Percentiles rank a stretch among this genome's conserved stretches.
phyloP scores from a whole-genome alignment of 2,329 filamentous ascomycete species.

The Lachnellula suecica region DNA sequence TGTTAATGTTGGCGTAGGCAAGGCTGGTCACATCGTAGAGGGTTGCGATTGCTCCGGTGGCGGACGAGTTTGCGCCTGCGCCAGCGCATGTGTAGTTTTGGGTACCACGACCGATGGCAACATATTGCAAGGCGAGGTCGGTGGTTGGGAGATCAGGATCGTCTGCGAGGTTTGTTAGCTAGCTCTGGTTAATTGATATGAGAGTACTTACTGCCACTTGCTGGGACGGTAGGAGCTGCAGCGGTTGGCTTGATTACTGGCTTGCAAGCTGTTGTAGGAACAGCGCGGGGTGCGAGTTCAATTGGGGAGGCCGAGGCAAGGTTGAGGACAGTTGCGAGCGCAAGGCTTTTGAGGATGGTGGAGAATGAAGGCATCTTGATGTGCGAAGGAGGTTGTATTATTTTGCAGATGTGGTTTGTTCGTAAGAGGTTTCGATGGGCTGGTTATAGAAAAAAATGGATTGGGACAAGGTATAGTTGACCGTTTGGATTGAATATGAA shows the following conservation, averaged over 20 bases:
- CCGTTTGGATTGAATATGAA: not conserved
- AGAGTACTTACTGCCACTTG: conserved; percentile 22
- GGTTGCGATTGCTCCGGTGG: conserved; percentile 30
- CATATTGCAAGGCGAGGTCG: conserved; percentile 26
- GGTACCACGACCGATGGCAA: conserved; percentile 32
- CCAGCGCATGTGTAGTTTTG: conserved; percentile 34
- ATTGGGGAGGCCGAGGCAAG: conserved; percentile 18
- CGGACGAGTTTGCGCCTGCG: conserved; percentile 15
- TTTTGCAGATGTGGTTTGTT: not conserved
- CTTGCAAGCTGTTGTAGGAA: not conserved
- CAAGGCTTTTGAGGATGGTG: conserved; percentile 21
- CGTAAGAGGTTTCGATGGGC: not conserved
- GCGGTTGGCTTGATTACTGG: not conserved
- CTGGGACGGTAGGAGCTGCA: conserved; percentile 20
- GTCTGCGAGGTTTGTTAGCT: conserved; percentile 16
- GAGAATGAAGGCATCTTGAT: conserved; percentile 27
- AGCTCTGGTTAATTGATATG: not conserved
- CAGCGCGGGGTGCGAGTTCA: not conserved
- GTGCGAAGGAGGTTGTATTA: not conserved
- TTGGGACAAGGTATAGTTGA: too few species aligned
- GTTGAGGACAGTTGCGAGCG: conserved; percentile 20
- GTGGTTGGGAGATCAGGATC: conserved; percentile 22
- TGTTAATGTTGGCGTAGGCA: conserved; percentile 14
- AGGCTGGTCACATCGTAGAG: conserved; percentile 31
- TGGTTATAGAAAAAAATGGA: too few species aligned